Percentiles rank a stretch among this genome's conserved stretches.
Evolutionary conservation across 345 rosid genomes (phyloP).

Genomic region (Erucastrum elatum): DNA sequence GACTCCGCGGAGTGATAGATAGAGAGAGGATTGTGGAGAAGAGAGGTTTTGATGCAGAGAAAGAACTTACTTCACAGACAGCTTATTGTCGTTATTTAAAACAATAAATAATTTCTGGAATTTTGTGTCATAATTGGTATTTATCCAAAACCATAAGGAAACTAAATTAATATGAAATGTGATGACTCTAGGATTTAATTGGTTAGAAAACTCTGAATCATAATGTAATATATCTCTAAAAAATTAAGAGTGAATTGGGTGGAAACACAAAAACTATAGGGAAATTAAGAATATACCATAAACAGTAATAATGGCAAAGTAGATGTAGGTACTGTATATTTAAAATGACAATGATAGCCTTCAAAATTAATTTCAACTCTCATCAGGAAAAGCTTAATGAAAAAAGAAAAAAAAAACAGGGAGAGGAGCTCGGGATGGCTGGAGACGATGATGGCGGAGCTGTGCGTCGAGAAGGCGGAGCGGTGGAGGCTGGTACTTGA

Average conservation of each 20-base stretch:
- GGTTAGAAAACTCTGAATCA: background rate
- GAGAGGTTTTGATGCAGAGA: slow-evolving; percentile 18
- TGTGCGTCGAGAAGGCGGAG: too few species aligned
- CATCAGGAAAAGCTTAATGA: too few species aligned
- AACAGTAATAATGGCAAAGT: too few species aligned
- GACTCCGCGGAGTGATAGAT: slow-evolving; percentile 48
- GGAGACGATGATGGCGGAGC: too few species aligned
- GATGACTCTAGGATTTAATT: background rate
- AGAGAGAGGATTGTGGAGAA: slow-evolving; percentile 11
- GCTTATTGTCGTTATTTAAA: slow-evolving; percentile 12
- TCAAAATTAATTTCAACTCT: too few species aligned
- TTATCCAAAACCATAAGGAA: background rate
- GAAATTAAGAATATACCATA: too few species aligned
- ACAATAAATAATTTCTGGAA: background rate
- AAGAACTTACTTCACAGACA: slow-evolving; percentile 12
- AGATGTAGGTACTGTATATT: too few species aligned
- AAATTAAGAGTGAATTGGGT: too few species aligned
- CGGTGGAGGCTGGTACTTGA: too few species aligned
- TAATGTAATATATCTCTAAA: background rate
- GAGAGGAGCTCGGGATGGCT: too few species aligned
- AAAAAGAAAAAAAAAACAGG: too few species aligned
- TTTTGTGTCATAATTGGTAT: slow-evolving; percentile 16
- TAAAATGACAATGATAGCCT: too few species aligned
- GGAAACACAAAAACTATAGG: background rate
- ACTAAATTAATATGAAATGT: background rate